A percentile compares a stretch with the other conserved stretches of the same genome.
Conservation (phyloP, 768 basidiomycete species). For the Tulasnella sp. region DNA sequence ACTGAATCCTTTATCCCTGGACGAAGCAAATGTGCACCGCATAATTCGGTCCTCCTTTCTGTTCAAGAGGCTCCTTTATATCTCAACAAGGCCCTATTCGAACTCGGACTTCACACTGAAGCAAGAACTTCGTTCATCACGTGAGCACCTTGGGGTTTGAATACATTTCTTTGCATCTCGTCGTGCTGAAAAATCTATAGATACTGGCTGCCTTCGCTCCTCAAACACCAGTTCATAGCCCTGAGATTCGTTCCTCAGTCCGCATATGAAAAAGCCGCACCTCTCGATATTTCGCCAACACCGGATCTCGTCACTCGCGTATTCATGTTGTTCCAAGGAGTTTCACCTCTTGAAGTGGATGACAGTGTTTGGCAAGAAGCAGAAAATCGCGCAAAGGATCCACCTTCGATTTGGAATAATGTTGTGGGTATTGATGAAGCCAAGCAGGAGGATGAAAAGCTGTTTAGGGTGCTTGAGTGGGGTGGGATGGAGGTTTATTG, state of each 20-base stretch:
- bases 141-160: slow-evolving; percentile 20
- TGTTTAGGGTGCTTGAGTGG: slow-evolving; percentile 37
- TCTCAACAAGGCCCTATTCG: slow-evolving; percentile 26
- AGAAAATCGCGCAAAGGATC: background rate
- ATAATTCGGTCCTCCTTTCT: slow-evolving; percentile 23
- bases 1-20: background rate
- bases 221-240: slow-evolving; percentile 31
- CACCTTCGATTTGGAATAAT: background rate
- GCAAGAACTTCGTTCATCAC: slow-evolving; percentile 38
- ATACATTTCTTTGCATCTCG: background rate
- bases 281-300: slow-evolving; percentile 28
- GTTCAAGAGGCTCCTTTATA: slow-evolving; percentile 26
- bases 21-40: background rate
- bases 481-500: slow-evolving; percentile 33
- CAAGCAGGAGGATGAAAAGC: slow-evolving; percentile 20
- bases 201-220: slow-evolving; percentile 36
- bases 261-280: slow-evolving; percentile 32
- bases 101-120: slow-evolving; percentile 31
- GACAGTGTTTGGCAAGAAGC: background rate
- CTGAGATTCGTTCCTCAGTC: slow-evolving; percentile 36
- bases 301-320: slow-evolving; percentile 35
- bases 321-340: slow-evolving; percentile 39
- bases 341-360: no score
- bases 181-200: slow-evolving; percentile 17
- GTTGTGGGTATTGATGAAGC: slow-evolving; percentile 24